Evolutionary conservation across 768 basidiomycete genomes (phyloP).

Genomic region (Phanerodontia chrysosporium): DNA sequence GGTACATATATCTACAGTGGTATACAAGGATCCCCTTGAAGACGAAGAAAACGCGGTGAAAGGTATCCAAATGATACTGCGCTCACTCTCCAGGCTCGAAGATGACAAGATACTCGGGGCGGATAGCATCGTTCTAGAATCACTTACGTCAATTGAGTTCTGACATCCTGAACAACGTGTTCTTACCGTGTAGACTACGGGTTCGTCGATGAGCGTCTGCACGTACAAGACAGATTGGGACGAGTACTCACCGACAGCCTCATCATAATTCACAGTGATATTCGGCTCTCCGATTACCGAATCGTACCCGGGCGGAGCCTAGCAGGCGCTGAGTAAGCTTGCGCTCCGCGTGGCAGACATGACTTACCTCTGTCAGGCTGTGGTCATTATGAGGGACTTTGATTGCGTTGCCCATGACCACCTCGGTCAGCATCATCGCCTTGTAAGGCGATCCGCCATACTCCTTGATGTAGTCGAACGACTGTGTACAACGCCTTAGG

Average conservation of each 20-base stretch:
- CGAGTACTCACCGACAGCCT: slow-evolving; percentile 21
- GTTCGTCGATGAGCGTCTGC: no score
- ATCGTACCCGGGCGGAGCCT: slow-evolving; percentile 23
- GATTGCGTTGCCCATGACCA: slow-evolving; percentile 41
- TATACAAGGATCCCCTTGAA: no score
- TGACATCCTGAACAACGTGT: neutral
- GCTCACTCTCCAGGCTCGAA: neutral
- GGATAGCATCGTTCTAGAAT: neutral
- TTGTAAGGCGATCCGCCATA: neutral
- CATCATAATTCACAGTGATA: slow-evolving; percentile 24
- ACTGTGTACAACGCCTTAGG: no score
- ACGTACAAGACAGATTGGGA: neutral
- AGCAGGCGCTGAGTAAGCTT: neutral
- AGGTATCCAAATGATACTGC: neutral
- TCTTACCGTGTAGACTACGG: neutral
- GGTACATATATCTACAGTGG: no score
- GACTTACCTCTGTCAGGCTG: slow-evolving; percentile 33
- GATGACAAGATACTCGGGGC: neutral
- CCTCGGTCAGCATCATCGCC: slow-evolving; percentile 12
- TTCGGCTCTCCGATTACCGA: slow-evolving; percentile 24
- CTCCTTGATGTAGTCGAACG: slow-evolving; percentile 8
- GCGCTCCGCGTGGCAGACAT: neutral
- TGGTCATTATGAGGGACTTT: slow-evolving; percentile 60
- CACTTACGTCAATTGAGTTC: neutral
- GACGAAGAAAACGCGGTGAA: neutral